Percentiles rank a stretch among this genome's conserved stretches.
Evolutionary conservation across 1,139 yeast species (phyloP).

Genomic region (Komagataea norvegica): DNA sequence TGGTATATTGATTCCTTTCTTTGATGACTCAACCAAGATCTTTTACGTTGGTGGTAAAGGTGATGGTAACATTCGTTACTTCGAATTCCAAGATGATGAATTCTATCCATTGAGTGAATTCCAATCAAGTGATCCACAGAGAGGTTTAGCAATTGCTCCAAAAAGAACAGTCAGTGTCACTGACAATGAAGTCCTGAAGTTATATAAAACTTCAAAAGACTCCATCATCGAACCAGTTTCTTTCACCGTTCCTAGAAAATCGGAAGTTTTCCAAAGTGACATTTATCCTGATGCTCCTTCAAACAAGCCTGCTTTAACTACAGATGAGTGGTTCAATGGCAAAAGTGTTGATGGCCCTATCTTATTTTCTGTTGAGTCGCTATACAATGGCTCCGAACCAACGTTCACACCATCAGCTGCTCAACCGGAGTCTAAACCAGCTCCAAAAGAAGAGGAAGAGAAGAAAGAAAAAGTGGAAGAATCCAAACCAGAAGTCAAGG

Average conservation of each 20-base stretch:
- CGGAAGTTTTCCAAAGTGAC: conserved; percentile 89
- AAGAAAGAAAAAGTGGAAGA: conserved; percentile 21
- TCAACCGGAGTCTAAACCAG: conserved; percentile 32
- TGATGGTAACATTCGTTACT: conserved; percentile 95
- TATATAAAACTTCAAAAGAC: conserved; percentile 83
- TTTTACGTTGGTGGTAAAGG: conserved; percentile 95
- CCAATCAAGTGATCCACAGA: conserved; percentile 86
- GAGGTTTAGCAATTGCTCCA: conserved; percentile 91
- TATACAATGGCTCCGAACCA: conserved; percentile 68
- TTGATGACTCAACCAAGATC: conserved; percentile 73
- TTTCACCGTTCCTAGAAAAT: conserved; percentile 87
- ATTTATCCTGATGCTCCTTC: conserved; percentile 92
- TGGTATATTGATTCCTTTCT: conserved; percentile 89
- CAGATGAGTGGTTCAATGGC: conserved; percentile 77
- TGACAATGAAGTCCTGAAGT: conserved; percentile 78
- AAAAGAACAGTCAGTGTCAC: conserved; percentile 71
- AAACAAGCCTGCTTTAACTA: conserved; percentile 67
- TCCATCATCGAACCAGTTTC: conserved; percentile 81
- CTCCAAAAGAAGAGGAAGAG: conserved; percentile 32
- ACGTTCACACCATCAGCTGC: conserved; percentile 37
- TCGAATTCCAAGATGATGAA: conserved; percentile 78
- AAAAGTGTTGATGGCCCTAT: conserved; percentile 80
- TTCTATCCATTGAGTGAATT: conserved; percentile 80
- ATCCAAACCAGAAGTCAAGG: conserved; percentile 18
- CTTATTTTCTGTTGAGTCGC: conserved; percentile 65